Evolutionary conservation across 2,329 filamentous ascomycete species (phyloP), one percentile per base, ranked within the genome.

Genomic region (Blastomyces gilchristii): DNA sequence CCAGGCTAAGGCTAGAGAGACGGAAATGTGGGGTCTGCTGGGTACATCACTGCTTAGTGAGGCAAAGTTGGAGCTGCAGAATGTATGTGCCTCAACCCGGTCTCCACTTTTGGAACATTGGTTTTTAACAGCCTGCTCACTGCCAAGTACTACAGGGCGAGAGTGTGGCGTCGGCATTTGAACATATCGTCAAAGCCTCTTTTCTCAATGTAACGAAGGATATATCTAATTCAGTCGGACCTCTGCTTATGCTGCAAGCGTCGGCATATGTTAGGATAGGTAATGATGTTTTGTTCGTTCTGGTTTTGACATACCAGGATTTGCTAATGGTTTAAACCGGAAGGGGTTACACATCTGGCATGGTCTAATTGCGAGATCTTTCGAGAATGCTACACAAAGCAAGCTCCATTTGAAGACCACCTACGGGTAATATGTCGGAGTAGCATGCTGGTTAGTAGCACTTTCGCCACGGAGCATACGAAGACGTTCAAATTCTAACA

Each of bases 1-100:
- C 49, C 91, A 93, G 67, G 84, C 87, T 18, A 94, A 94, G 73
- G 89, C 93, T 2, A 91, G 87, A 70, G 92, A 97, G 71, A 85
- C 85, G 0, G 89, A 90, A 62, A 92, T 94, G 84, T 94, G 90
- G 84, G 86, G 86, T 61, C 78, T 97, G 2, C 85, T 93, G 77
- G 91, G 89, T 71, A 91, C 90, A 1, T 89, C 91, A 1, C 78
- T 96, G 16, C 80, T 96, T 61, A 91, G 88, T 68, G 92, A 97
- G 74, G 90, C 91, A 2, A 95, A 92, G 72, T 78, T 95, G 52
- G 84, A 84, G 25, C 81, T 97, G 63, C 82, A 85, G 62, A 87
- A 86, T 69, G 91, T 91, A 76, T 82, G 87, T 70, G n/a, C 39
- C 3, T 72, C 83, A 37, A 9, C 34, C 58, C 79, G 9, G 14